Base-by-base conservation (phyloP, 78 protist genomes). In the Speleostelium caveatum region DNA sequence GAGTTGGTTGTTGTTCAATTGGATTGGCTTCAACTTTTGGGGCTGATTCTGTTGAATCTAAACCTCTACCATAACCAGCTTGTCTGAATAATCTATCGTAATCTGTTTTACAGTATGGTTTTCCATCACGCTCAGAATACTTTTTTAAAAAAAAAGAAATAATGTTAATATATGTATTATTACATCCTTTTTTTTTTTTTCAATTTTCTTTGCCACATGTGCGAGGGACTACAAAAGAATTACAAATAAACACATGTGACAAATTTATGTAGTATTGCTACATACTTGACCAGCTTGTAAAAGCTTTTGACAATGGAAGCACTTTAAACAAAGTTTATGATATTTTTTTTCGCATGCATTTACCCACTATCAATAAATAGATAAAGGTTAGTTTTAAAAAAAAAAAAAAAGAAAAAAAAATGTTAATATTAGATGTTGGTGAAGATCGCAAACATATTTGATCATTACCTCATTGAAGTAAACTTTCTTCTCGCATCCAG, bases 101-200 rank as follows among this genome's bases (percentile, higher is more conserved):
- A 38, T 78, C 87, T 38, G 88, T 78, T 51, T 78, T 78, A 67
- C 88, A 78, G 19, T 78, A 78, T 55, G 75, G 74, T 66, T 53
- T 14, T 36, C 88, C 88, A 12, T 55, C 88, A 24, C 58, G n/a
- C 17, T 78, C 88, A 3, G 75, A 35, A 12, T 30, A 71, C 59
- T 68, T 8, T 62, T 30, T 33, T 17, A 7, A 6, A 62, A 45
- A 16, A 26, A 26, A 26, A 21, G 33, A 68, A 26, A 42, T 39
- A 28, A 42, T 22, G 28, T 62, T 59, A 45, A 8, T 28, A 30
- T 39, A 24, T 26, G n/a, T 42, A n/a, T n/a, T n/a, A n/a, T n/a
- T n/a, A n/a, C n/a, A n/a, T n/a, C n/a, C 4, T 67, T 8, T n/a
- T 21, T 41, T 5, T 33, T 63, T 35, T 63, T 63, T 26, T 63